Evolutionary conservation across 2,329 filamentous ascomycete genomes (phyloP).

Genomic region (Exophiala sideris): DNA sequence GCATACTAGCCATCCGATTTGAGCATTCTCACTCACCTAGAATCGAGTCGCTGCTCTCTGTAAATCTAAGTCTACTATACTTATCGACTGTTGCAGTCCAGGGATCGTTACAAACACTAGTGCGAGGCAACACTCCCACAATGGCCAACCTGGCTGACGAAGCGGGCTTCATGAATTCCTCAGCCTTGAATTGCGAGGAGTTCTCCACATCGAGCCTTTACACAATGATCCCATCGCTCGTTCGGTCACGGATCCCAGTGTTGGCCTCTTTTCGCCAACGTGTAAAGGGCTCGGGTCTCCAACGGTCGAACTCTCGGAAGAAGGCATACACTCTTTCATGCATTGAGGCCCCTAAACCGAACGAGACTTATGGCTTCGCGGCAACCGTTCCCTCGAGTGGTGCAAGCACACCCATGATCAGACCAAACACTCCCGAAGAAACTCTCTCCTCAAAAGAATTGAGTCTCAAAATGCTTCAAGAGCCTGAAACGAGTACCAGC

Average conservation of each 20-base stretch:
- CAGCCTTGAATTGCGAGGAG: neutral
- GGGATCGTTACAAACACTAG: no score
- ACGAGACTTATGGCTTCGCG: constrained; percentile 10
- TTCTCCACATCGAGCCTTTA: constrained; percentile 13
- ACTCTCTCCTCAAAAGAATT: constrained; percentile 7
- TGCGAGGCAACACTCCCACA: neutral
- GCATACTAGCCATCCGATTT: no score
- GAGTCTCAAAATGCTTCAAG: constrained; percentile 20
- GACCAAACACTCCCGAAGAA: constrained; percentile 19
- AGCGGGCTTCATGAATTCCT: neutral
- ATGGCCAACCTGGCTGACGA: neutral
- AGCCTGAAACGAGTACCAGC: constrained; percentile 11
- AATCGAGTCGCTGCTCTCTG: no score
- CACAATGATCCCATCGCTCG: constrained; percentile 22
- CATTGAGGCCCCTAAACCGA: constrained; percentile 12
- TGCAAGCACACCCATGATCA: constrained; percentile 15
- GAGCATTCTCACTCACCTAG: no score
- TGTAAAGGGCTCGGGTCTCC: constrained; percentile 14
- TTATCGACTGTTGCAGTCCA: no score
- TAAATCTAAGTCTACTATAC: no score
- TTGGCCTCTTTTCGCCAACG: constrained; percentile 16
- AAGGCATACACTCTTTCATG: constrained; percentile 14
- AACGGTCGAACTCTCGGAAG: constrained; percentile 2
- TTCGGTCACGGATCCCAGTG: constrained; percentile 23
- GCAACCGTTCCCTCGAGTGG: constrained; percentile 13